Base-by-base conservation (phyloP, 2,329 filamentous ascomycete genomes). In the Ophiocordyceps robertsii region DNA sequence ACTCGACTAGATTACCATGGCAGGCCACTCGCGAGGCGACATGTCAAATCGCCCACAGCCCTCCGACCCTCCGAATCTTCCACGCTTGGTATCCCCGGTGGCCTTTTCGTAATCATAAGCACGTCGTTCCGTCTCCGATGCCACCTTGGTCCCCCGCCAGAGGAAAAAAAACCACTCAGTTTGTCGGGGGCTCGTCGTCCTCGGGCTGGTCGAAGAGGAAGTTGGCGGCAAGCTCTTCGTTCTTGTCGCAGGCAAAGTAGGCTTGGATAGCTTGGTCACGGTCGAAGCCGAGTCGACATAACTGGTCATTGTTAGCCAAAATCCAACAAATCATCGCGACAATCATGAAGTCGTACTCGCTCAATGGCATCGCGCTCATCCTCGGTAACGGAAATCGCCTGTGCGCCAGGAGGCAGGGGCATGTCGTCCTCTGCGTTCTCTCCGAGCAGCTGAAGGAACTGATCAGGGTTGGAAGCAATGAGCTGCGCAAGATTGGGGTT, bases 171-270 rank as follows among this genome's bases (percentile, higher is more conserved):
- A 8, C n/a, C n/a, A 14, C n/a, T 60, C 64, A 70, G 54, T 68
- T 66, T 46, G 64, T 59, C 10, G 63, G 57, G 29, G 69, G 65
- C 44, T 83, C 80, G 31, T 85, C 82, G 39, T 95, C 89, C 47
- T 94, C 88, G 10, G 89, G 89, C 66, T 96, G 88, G 55, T 98
- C 92, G 59, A 98, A 98, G 46, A 98, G 72, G 65, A 95, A 96
- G 67, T 98, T 98, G 49, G 92, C 92, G 1, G 92, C 92, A 41
- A 98, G 73, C 65, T 98, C 92, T 67, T 98, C 92, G 63, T 98
- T 96, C 76, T 96, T 98, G 66, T 98, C 92, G 64, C 92, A 98
- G 30, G 92, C 92, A 60, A 98, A 98, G 68, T 96, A 98, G 24
- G 92, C 92, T 67, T 98, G 90, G 52, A 96, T 95, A 41, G 92